phyloP scores from a whole-genome alignment of 2,329 filamentous ascomycete genomes.

The Colletotrichum nymphaeae region DNA sequence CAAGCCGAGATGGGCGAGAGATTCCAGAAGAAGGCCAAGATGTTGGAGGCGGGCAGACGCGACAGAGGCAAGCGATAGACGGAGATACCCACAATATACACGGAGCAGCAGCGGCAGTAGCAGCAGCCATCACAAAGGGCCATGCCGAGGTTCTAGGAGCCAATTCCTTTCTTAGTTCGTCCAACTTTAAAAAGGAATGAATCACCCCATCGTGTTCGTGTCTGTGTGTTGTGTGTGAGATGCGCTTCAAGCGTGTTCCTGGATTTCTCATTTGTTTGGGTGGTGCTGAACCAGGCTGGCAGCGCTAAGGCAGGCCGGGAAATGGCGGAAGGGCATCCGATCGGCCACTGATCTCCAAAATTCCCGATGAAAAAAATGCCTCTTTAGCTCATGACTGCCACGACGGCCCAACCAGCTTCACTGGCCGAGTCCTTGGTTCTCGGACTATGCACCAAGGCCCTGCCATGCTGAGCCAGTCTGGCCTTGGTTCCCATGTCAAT shows the following conservation, averaged over 20 bases:
- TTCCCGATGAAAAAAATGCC: not conserved
- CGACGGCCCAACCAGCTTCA: not conserved
- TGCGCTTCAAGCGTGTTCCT: not conserved
- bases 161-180: not conserved
- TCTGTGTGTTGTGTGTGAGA: not conserved
- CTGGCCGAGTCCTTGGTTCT: not conserved
- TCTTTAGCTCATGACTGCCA: not conserved
- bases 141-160: slow-evolving; percentile 13
- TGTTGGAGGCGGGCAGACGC: slow-evolving; percentile 58
- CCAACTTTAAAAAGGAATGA: not conserved
- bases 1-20: slow-evolving; percentile 75
- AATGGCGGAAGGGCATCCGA: slow-evolving; percentile 11
- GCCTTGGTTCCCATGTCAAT: not conserved
- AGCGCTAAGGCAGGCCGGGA: not conserved
- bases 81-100: slow-evolving; percentile 13
- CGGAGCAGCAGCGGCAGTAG: not conserved
- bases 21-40: slow-evolving; percentile 77
- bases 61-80: slow-evolving; percentile 56
- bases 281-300: not conserved
- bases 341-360: not conserved
- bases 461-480: not conserved
- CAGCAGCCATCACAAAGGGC: not conserved
- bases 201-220: not conserved
- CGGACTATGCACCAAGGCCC: slow-evolving; percentile 5
- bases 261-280: not conserved